Evolutionary conservation across 2,329 filamentous ascomycete genomes (phyloP).

Genomic region (Fusarium sp.): DNA sequence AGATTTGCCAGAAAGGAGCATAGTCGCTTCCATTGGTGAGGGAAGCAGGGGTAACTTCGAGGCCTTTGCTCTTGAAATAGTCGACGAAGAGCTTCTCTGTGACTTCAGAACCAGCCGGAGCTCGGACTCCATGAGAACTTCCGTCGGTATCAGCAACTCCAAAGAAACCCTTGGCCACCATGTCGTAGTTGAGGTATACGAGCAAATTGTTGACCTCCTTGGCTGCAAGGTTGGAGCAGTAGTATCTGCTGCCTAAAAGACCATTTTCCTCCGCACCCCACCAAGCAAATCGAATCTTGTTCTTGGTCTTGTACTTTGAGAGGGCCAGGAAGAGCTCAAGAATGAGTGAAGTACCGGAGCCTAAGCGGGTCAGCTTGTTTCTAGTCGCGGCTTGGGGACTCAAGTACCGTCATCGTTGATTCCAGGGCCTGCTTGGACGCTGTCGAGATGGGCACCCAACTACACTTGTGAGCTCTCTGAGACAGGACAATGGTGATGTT

Average conservation of each 20-base stretch:
- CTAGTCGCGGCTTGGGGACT: rapidly evolving
- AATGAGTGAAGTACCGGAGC: conserved; percentile 31
- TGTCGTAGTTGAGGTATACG: conserved; percentile 40
- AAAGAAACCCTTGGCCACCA: conserved; percentile 39
- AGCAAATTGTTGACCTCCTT: conserved; percentile 36
- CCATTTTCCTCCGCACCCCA: conserved; percentile 40
- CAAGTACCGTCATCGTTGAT: conserved; percentile 34
- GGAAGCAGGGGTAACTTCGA: conserved; percentile 31
- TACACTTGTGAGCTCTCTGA: neutral
- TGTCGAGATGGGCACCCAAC: conserved; percentile 34
- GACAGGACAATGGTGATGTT: neutral
- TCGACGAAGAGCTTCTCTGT: conserved; percentile 41
- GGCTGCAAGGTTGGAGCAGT: conserved; percentile 18
- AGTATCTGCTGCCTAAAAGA: conserved; percentile 34
- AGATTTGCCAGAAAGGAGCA: conserved; percentile 44
- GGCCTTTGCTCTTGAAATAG: conserved; percentile 44
- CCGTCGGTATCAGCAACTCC: conserved; percentile 42
- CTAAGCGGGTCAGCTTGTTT: neutral
- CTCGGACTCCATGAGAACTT: conserved; percentile 39
- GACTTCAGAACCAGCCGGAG: conserved; percentile 43
- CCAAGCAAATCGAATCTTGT: conserved; percentile 41
- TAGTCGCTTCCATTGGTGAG: conserved; percentile 52
- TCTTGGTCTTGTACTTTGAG: conserved; percentile 41
- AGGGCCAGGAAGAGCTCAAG: conserved; percentile 35
- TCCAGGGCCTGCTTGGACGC: conserved; percentile 35